Conservation (phyloP, 1,139 yeast genomes). For the Pichia sp. region DNA sequence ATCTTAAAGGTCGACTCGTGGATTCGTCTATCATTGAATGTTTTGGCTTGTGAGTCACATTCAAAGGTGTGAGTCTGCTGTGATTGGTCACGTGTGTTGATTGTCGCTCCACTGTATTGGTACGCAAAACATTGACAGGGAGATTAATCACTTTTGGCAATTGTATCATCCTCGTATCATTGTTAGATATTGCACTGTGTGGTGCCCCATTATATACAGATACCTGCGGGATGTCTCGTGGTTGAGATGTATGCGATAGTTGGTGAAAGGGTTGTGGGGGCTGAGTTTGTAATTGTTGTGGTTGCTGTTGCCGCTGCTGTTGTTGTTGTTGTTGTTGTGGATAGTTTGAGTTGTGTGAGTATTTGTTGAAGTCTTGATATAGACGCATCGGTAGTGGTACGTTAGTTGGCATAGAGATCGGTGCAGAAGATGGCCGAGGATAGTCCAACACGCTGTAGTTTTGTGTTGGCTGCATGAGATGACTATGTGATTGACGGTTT, state of each 20-base stretch:
- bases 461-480: conserved; percentile 2
- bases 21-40: conserved; percentile 8
- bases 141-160: no score
- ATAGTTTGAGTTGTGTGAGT: neutral
- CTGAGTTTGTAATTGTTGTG: conserved; percentile 1
- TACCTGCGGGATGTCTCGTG: no score
- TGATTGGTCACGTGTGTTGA: neutral
- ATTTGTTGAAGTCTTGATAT: neutral
- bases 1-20: conserved; percentile 15
- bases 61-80: neutral
- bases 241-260: no score
- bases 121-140: no score
- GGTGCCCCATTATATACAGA: no score
- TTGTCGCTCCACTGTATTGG: no score
- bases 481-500: conserved; percentile 1
- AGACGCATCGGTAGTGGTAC: neutral
- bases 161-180: no score
- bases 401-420: neutral
- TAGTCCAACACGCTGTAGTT: no score
- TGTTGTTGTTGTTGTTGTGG: conserved; percentile 1
- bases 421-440: neutral
- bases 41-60: neutral
- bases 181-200: no score
- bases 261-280: no score
- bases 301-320: neutral